Base-by-base conservation (phyloP, 768 basidiomycete genomes). In the Naganishia randhawae region DNA sequence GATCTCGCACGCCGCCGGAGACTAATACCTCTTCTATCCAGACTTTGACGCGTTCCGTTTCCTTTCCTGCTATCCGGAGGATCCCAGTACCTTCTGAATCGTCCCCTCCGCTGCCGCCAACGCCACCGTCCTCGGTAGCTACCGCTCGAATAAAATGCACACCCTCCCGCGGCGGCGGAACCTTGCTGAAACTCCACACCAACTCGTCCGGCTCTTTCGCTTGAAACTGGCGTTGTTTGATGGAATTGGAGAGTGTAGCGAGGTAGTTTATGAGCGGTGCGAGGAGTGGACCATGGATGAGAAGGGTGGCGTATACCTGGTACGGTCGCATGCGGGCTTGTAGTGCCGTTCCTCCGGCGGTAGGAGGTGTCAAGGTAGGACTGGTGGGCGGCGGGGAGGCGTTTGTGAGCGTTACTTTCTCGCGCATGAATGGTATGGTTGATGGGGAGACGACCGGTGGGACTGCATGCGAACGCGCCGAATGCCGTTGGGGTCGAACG, bases 231-330 rank as follows among this genome's bases (percentile, higher is more conserved):
- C 45, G 33, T 22, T 62, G 33, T 4, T 84, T 83, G 35, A 87
- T 86, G 17, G 80, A 71, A 57, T 82, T 80, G 72, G 88, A 88
- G 71, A 83, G 77, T 25, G 70, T 78, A 27, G 80, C 74, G 55
- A 97, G 81, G 54, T 82, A 77, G 1, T 76, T 65, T 35, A 89
- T 81, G 6, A 88, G 80, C 1, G 73, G 73, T 51, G 81, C 79
- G 22, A 87, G 82, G 65, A 83, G 78, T 0, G 89, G 88, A 3
- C 94, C 95, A 70, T 84, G 85, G 69, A 97, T 84, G 69, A 96
- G 82, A 22, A 95, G 79, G 71, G 87, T 93, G 22, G 91, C 92
- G 78, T 95, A 97, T 79, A 92, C 94, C 9, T 89, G 85, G 76
- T 95, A 97, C 2, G 92, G 92, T 37, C 86, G 85, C 61, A 75